Evolutionary conservation across 2,329 filamentous ascomycete genomes (phyloP).

Genomic region (Microdochium bolleyi): DNA sequence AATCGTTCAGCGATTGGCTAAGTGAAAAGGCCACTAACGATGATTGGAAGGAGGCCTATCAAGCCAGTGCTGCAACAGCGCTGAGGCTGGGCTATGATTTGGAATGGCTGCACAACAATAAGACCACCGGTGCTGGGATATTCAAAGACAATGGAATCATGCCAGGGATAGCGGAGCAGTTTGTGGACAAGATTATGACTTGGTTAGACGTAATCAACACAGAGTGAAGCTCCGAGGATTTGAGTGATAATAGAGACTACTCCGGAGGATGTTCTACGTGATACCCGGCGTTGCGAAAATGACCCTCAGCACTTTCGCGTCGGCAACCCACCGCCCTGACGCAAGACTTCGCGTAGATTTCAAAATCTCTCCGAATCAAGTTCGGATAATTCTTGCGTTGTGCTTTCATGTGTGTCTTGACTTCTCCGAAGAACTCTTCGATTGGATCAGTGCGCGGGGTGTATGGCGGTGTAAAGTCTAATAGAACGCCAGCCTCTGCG

Average conservation of each 20-base stretch:
- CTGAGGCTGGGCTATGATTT: background rate
- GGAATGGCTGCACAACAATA: background rate
- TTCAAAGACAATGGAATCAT: background rate
- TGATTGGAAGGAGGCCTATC: background rate
- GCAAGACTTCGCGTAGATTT: background rate
- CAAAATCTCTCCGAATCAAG: background rate
- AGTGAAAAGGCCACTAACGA: background rate
- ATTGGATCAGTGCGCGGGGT: background rate
- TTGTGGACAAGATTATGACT: background rate
- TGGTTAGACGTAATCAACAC: background rate
- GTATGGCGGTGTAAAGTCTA: background rate
- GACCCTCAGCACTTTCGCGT: background rate
- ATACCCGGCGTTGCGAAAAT: background rate
- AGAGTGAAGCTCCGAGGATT: background rate
- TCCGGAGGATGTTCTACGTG: background rate
- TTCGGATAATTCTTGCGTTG: background rate
- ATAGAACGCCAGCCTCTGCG: background rate
- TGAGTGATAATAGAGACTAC: background rate
- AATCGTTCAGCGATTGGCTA: background rate
- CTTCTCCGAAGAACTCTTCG: background rate
- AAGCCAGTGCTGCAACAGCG: background rate
- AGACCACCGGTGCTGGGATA: background rate
- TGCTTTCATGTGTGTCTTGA: background rate
- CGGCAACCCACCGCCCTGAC: background rate
- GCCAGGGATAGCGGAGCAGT: background rate